These are phyloP conservation scores for Pleurotus giganteus DNA, from an alignment of 768 basidiomycete species.

Conservation along the genomic window DNA sequence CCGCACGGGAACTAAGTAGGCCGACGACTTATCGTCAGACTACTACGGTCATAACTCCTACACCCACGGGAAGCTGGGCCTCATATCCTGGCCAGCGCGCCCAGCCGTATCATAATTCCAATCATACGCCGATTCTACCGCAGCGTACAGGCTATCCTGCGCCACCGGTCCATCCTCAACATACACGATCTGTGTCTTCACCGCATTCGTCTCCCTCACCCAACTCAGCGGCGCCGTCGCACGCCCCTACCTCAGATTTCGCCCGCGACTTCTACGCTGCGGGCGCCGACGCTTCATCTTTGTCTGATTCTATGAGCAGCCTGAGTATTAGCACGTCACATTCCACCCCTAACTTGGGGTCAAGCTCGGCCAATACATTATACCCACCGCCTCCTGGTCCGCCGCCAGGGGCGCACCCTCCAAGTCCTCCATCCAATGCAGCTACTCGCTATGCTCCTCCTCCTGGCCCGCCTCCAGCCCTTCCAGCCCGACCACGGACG, in stretches of 20 bases:
- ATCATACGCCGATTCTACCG: not conserved
- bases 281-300: constrained; percentile 24
- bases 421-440: constrained; percentile 19
- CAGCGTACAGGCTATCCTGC: not conserved
- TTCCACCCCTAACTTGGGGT: constrained; percentile 2
- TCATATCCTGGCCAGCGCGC: constrained; percentile 6
- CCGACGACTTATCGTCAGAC: constrained; percentile 2
- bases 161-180: not conserved
- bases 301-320: not conserved
- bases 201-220: constrained; percentile 7
- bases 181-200: constrained; percentile 5
- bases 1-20: constrained; percentile 2
- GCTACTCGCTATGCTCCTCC: not conserved
- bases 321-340: not conserved
- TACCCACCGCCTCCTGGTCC: constrained; percentile 5
- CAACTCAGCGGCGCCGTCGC: not conserved
- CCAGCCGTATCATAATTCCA: not conserved
- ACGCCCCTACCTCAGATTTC: constrained; percentile 43
- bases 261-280: constrained; percentile 63
- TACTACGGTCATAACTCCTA: not conserved
- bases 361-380: not conserved
- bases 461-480: constrained; percentile 13
- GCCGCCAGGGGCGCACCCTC: constrained; percentile 23
- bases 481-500: constrained; percentile 27
- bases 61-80: not conserved